Evolutionary conservation across 2,329 filamentous ascomycete species (phyloP).

Genomic region (Chaetomiaceae sp.): DNA sequence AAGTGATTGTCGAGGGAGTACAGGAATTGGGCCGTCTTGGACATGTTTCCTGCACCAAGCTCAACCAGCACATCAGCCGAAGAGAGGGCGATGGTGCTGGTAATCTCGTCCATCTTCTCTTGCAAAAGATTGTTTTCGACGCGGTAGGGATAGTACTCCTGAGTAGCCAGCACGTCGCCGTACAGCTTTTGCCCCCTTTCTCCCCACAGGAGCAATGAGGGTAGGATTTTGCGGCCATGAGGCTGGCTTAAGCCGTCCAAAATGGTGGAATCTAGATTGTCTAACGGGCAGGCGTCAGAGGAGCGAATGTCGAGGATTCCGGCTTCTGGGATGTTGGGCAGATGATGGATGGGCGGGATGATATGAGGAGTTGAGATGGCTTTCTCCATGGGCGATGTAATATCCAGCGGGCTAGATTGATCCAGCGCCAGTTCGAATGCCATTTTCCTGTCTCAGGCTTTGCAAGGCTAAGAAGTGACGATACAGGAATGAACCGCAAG

Average conservation of each 20-base stretch:
- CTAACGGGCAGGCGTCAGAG: conserved; percentile 2
- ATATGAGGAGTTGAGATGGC: no score
- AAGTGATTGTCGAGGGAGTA: conserved; percentile 3
- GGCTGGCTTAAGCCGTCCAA: conserved; percentile 7
- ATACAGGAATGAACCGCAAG: no score
- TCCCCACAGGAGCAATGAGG: conserved; percentile 13
- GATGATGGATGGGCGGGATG: no score
- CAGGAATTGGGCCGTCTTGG: conserved; percentile 9
- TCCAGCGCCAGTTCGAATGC: no score
- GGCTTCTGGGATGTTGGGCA: not conserved
- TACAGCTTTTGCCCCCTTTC: conserved; percentile 15
- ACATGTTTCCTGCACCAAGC: conserved; percentile 13
- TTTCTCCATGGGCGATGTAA: not conserved
- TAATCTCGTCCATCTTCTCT: not conserved
- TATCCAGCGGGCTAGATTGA: not conserved
- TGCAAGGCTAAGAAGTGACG: no score
- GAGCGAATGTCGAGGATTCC: conserved; percentile 15
- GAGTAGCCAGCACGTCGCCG: conserved; percentile 7
- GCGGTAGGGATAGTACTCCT: conserved; percentile 15
- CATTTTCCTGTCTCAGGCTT: no score
- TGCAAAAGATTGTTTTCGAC: conserved; percentile 4
- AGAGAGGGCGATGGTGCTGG: conserved; percentile 7
- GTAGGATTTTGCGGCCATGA: conserved; percentile 2
- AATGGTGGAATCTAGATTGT: conserved; percentile 8
- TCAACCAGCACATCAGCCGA: conserved; percentile 11